phyloP scores from a whole-genome alignment of 2,329 filamentous ascomycete species.

The Alternaria arborescens region DNA sequence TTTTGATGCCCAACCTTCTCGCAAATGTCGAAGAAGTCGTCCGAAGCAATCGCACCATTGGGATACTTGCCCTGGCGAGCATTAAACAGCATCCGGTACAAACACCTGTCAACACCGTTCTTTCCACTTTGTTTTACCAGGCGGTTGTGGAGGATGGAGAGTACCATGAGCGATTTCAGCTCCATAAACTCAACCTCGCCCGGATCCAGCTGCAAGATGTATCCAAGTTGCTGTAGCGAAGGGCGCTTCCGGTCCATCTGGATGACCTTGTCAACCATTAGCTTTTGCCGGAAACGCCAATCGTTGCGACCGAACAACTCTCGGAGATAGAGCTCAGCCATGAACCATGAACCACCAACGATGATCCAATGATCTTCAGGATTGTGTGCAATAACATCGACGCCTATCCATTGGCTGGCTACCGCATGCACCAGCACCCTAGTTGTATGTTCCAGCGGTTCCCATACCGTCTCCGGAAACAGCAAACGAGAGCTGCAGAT shows the following conservation, averaged over 20 bases:
- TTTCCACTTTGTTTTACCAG: conserved; percentile 88
- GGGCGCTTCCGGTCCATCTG: conserved; percentile 83
- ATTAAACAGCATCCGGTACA: conserved; percentile 85
- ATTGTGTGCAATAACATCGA: conserved; percentile 87
- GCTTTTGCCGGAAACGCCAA: conserved; percentile 88
- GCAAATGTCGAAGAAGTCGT: conserved; percentile 81
- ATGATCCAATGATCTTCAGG: conserved; percentile 87
- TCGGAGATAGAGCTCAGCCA: conserved; percentile 92
- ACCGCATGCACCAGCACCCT: conserved; percentile 82
- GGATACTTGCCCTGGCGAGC: conserved; percentile 81
- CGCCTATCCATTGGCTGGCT: conserved; percentile 91
- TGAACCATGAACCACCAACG: conserved; percentile 89
- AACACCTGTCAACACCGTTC: conserved; percentile 82
- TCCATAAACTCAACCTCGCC: conserved; percentile 91
- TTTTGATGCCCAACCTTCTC: conserved; percentile 89
- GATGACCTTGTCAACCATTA: conserved; percentile 80
- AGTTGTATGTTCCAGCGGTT: conserved; percentile 83
- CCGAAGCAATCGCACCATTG: conserved; percentile 74
- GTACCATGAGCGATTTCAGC: conserved; percentile 86
- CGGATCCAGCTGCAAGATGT: conserved; percentile 77
- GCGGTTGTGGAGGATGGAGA: conserved; percentile 92
- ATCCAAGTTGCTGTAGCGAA: conserved; percentile 81
- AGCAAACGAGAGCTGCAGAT: conserved; percentile 88
- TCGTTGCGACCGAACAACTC: conserved; percentile 93
- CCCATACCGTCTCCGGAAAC: conserved; percentile 84